These are phyloP conservation scores for Rhamnella rubrinervis DNA, from an alignment of 331 rosid genomes.

Conservation along the genomic window DNA sequence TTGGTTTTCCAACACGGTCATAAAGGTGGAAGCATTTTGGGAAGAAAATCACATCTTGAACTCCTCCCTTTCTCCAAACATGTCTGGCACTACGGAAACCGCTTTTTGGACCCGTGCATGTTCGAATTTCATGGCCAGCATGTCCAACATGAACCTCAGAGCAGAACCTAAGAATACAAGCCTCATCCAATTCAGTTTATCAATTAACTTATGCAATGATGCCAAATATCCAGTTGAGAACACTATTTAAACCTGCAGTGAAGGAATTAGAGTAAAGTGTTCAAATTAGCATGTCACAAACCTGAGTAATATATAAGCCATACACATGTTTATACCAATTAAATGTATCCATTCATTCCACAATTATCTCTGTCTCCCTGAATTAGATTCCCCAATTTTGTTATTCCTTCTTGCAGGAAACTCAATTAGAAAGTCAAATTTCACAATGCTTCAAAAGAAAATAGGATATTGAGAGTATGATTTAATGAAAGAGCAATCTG, in stretches of 20 bases:
- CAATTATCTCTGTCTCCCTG: too few relatives aligned
- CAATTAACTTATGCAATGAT: background rate
- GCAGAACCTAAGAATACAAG: constrained; percentile 51
- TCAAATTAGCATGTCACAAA: background rate
- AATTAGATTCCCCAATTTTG: too few relatives aligned
- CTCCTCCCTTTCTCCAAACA: constrained; percentile 73
- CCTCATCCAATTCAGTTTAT: background rate
- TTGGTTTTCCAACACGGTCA: constrained; percentile 84
- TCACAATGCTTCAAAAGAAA: too few relatives aligned
- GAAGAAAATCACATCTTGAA: constrained; percentile 55
- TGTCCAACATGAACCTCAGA: constrained; percentile 69
- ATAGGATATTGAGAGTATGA: too few relatives aligned
- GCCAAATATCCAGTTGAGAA: background rate
- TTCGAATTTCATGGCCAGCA: constrained; percentile 78
- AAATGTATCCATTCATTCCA: too few relatives aligned
- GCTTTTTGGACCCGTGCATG: constrained; percentile 65
- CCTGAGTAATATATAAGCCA: too few relatives aligned
- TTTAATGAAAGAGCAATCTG: too few relatives aligned
- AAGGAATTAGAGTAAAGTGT: background rate
- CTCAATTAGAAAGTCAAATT: too few relatives aligned
- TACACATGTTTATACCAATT: too few relatives aligned
- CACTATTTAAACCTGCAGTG: background rate
- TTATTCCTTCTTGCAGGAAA: too few relatives aligned
- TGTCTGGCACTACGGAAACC: constrained; percentile 62
- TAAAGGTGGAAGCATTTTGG: constrained; percentile 77